Evolutionary conservation across 495 filamentous ascomycete genomes (phyloP).

Genomic region (Xylaria bambusicola): DNA sequence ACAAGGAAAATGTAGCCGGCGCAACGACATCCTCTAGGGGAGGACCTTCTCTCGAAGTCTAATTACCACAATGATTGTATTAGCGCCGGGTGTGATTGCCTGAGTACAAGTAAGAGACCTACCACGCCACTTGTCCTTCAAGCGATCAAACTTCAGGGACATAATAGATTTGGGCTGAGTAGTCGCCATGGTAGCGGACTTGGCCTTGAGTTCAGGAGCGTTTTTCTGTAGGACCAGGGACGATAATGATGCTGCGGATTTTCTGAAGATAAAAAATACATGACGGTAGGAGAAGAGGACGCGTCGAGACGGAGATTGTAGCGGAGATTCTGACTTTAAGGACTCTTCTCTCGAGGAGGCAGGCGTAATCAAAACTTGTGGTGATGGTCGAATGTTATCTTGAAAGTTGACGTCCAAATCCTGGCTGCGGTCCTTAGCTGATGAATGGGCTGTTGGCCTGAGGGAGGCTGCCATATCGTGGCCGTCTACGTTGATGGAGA

Average conservation of each 20-base stretch:
- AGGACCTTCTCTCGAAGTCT: not conserved
- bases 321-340: not conserved
- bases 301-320: not conserved
- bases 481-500: not conserved
- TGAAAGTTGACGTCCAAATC: not conserved
- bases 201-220: not conserved
- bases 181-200: not conserved
- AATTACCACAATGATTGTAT: not conserved
- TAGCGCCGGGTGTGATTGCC: not conserved
- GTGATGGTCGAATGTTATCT: not conserved
- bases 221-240: not conserved
- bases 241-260: not conserved
- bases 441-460: not conserved
- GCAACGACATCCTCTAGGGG: not conserved
- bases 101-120: not conserved
- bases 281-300: conserved; percentile 12
- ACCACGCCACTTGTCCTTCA: conserved; percentile 9
- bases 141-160: not conserved
- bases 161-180: conserved; percentile 10
- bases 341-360: not conserved
- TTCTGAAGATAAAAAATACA: not conserved
- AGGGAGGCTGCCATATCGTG: not conserved
- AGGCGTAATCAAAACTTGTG: not conserved
- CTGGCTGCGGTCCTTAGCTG: not conserved
- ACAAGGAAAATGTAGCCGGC: conserved; percentile 8